Base-by-base conservation (phyloP, 345 rosid species). In the rapeseed (Brassica napus) region DNA sequence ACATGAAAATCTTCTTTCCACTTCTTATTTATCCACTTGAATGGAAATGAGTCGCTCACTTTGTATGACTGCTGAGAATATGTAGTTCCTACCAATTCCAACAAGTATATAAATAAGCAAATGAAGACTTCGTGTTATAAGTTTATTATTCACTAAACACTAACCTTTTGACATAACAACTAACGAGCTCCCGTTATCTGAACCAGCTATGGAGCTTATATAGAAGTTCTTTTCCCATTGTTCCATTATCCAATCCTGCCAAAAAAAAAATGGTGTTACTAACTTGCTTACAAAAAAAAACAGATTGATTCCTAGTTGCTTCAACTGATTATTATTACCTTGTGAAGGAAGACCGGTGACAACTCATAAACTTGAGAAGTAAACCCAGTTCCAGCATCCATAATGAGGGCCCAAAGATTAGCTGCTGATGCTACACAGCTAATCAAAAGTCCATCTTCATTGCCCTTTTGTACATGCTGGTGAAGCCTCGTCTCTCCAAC, bases 331-430 rank as follows among this genome's bases (percentile, higher is more conserved):
- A 49, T n/a, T n/a, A 49, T 54, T 72, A 94, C 98, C 97, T 95
- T 95, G 89, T 88, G 98, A 68, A 95, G 84, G 82, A 95, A 95
- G 47, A 88, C 79, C 1, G 87, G 34, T 6, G 99, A 90, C 89
- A 95, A 79, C 62, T 95, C 99, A 83, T 90, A 90, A 75, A 93
- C 97, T 85, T 95, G 97, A 37, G 88, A 83, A 62, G 87, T 62
- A 85, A 90, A 95, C 69, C 97, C 97, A 1, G 99, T 95, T 75
- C 98, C 98, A 12, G 98, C 99, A 84, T 95, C 99, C 99, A 95
- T 95, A 69, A 95, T 91, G 65, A 95, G 75, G 63, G 99, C 99
- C 98, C 99, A 95, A 39, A 95, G 90, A 88, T 91, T 93, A 69
- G 89, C 44, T 42, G 96, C 78, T 68, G 99, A 93, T 65, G 98